Evolutionary conservation across 345 rosid species (phyloP), one percentile per base, ranked within the genome.

Genomic region (Odontarrhena argentea): DNA sequence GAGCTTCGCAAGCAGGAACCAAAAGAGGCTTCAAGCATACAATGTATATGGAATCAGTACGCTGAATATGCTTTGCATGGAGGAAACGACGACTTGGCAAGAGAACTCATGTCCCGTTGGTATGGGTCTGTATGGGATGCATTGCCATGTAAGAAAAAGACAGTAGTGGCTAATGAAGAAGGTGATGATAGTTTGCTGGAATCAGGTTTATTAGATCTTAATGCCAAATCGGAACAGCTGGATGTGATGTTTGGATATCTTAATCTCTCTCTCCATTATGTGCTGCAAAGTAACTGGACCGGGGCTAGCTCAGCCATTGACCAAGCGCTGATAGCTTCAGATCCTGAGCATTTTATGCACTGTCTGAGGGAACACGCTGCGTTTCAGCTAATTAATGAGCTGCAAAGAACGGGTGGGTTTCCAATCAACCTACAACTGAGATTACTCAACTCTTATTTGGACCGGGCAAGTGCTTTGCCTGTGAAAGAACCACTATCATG

Each of bases 1-100:
- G 84, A 85, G 68, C 86, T 79, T 71, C 83, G 91, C 32, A 50
- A 56, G 76, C 80, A 79, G 63, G 82, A 91, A 87, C 88, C 91
- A 4, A 80, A 76, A 74, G 91, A 78, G 68, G 79, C 59, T 44
- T 83, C 85, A 26, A 88, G 96, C 62, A 78, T 76, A 51, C 89
- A 91, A 11, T 88, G 89, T 66, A 79, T 88, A 54, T 94, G 97
- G 99, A 91, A 94, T 79, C 99, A 94, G 73, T 94, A 84, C 67
- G 85, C 85, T 49, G 95, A 88, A 78, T 73, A 45, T 81, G 86
- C 85, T 55, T 76, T 88, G 35, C 86, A 65, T 55, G 78, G 67
- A 57, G 88, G 87, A 69, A 75, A 70, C 62, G 48, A 59, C 28
- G 83, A 69, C 50, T 69, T 76, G 73, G 88, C 85, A 30, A 87